Base-by-base conservation (phyloP, 2,329 filamentous ascomycete species). In the Beauveria varroae region DNA sequence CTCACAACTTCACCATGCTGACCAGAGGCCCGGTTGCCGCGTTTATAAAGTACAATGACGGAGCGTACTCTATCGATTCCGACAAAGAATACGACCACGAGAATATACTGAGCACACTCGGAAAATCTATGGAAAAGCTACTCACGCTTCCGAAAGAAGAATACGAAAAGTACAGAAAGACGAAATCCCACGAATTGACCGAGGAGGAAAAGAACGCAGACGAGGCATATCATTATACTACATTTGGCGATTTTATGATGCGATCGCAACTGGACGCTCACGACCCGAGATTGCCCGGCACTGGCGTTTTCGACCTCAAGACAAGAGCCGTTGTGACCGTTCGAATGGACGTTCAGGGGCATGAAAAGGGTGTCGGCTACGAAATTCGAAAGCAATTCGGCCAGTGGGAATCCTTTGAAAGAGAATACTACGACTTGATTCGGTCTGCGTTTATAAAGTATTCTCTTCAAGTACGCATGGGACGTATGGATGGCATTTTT, bases 401-500 rank as follows among this genome's bases (percentile, higher is more conserved):
- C 18, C 80, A 86, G 62, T 99, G 84, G 80, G 89, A 96, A 72
- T 98, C 93, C 0, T 99, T 88, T 72, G 95, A 99, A 75, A 86
- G 93, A 62, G 96, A 99, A 70, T 97, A 95, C 73, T 96, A 88
- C 72, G 95, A 99, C 73, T 96, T 99, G 92, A 93, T 96, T 63
- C 85, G 96, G 58, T 85, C 93, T 1, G 95, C 93, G 0, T 93
- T 99, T 76, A 79, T 99, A 60, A 99, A 99, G 71, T 99, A 99
- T 73, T 96, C 93, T 10, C 80, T 99, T 34, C 95, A 99, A 75
- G 96, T 93, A 30, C 90, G 95, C 50, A 96, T 99, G 85, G 95
- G 96, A 20, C 87, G 93, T 55, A 99, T 99, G 96, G 93, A 99
- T 71, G 95, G 95, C 59, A 97, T 98, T 55, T 99, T 98, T 70